Evolutionary conservation across 768 basidiomycete species (phyloP).

Genomic region (Lentinula detonsa): DNA sequence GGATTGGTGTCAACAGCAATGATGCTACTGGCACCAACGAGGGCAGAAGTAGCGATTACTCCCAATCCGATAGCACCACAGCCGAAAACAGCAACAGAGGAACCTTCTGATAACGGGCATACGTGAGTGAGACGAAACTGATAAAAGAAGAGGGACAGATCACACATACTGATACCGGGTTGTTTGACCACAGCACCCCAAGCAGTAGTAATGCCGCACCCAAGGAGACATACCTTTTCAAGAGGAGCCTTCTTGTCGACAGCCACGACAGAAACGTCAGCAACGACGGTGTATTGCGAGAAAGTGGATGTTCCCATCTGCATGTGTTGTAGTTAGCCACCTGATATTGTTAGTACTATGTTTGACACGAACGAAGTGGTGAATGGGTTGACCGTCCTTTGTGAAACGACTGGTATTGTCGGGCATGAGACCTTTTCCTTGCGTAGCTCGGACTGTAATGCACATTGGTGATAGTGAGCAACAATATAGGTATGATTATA

Average conservation of each 20-base stretch:
- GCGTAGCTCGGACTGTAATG: constrained; percentile 78
- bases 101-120: constrained; percentile 49
- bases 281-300: constrained; percentile 99
- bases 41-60: constrained; percentile 72
- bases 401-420: constrained; percentile 86
- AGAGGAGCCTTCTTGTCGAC: constrained; percentile 83
- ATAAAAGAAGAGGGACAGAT: not conserved
- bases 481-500: not conserved
- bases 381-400: constrained; percentile 77
- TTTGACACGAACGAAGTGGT: constrained; percentile 74
- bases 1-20: constrained; percentile 92
- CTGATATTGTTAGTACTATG: no score
- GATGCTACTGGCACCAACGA: constrained; percentile 79
- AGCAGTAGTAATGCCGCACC: constrained; percentile 96
- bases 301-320: constrained; percentile 99
- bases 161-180: constrained; percentile 65
- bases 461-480: not conserved
- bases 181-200: constrained; percentile 96
- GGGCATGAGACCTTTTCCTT: constrained; percentile 94
- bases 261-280: constrained; percentile 93
- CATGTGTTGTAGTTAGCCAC: not conserved
- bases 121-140: constrained; percentile 2
- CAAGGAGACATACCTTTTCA: constrained; percentile 94
- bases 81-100: constrained; percentile 91
- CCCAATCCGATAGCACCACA: constrained; percentile 96